phyloP scores from a whole-genome alignment of 1,139 yeast species.

The Geotrichum carabidarum region DNA sequence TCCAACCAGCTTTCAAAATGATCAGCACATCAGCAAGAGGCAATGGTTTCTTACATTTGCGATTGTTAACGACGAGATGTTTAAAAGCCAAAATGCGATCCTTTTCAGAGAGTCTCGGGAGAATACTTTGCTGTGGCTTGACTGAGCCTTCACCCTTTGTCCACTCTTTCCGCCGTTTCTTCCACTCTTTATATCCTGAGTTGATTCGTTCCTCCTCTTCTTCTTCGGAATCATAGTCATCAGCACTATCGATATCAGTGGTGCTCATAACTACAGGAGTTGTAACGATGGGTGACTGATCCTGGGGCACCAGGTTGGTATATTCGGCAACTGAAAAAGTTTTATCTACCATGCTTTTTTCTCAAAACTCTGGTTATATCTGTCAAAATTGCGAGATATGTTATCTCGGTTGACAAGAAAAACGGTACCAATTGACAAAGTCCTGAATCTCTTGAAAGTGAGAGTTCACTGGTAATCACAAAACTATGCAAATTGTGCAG shows the following conservation, averaged over 20 bases:
- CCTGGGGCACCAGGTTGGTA: no score
- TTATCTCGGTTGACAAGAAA: no score
- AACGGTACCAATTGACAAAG: no score
- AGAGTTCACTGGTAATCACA: no score
- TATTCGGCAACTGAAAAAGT: no score
- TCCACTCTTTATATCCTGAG: slow-evolving; percentile 34
- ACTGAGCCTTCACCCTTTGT: slow-evolving; percentile 18
- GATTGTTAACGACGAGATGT: slow-evolving; percentile 48
- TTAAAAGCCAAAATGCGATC: slow-evolving; percentile 43
- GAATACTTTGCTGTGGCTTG: slow-evolving; percentile 1
- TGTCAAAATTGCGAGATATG: no score
- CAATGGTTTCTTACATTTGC: slow-evolving; percentile 47
- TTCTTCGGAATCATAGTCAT: slow-evolving; percentile 11
- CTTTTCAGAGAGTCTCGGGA: slow-evolving; percentile 31
- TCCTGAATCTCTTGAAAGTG: no score
- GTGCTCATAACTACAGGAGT: no score
- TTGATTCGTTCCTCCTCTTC: slow-evolving; percentile 31
- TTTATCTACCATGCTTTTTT: no score
- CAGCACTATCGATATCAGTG: not conserved
- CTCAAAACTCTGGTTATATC: no score
- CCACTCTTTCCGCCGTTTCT: slow-evolving; percentile 31
- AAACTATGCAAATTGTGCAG: no score
- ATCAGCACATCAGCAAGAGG: slow-evolving; percentile 50
- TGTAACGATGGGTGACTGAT: no score
- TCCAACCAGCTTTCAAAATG: slow-evolving; percentile 61